Base-by-base conservation (phyloP, 2,329 filamentous ascomycete genomes). In the Penicillium sp. region DNA sequence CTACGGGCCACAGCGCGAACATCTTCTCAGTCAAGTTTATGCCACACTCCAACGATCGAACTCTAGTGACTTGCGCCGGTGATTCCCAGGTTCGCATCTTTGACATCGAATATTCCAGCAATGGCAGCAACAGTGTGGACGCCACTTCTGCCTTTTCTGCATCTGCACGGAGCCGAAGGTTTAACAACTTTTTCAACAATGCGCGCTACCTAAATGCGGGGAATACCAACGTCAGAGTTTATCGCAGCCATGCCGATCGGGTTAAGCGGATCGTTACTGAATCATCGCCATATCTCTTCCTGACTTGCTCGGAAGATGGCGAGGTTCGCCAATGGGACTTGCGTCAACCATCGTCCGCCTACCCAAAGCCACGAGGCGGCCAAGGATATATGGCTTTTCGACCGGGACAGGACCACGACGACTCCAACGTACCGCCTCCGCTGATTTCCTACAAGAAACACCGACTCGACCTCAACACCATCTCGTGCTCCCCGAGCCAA, bases 1-100 rank as follows among this genome's bases (percentile, higher is more conserved):
- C 75, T 42, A 84, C 82, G 1, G 82, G 83, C 8, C 82, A 85
- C 57, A 74, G 69, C 15, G 76, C 77, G 51, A 85, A 85, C 63
- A 85, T 85, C 55, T 85, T 85, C 70, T 83, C 80, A 7, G 81
- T 85, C 65, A 85, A 85, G 66, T 85, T 85, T 61, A 85, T 85
- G 82, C 82, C 82, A 13, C 79, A 84, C 60, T 82, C 80, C n/a
- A 77, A 76, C 54, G 82, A 85, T 60, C 72, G 76, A 26, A 85
- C 79, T 19, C 69, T 85, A 37, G 73, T 85, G 44, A 82, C 81
- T 2, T 81, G 79, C 50, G 81, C 82, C 15, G 80, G 80, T 37
- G 80, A 83, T 61, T 74, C 76, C 17, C 77, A 85, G 62, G 80
- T 85, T 31, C 75, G 82, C 26, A 75, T 85, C 46, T 85, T 85